Evolutionary conservation across 2,329 filamentous ascomycete species (phyloP).

Genomic region (Dactylellina drechsleri): DNA sequence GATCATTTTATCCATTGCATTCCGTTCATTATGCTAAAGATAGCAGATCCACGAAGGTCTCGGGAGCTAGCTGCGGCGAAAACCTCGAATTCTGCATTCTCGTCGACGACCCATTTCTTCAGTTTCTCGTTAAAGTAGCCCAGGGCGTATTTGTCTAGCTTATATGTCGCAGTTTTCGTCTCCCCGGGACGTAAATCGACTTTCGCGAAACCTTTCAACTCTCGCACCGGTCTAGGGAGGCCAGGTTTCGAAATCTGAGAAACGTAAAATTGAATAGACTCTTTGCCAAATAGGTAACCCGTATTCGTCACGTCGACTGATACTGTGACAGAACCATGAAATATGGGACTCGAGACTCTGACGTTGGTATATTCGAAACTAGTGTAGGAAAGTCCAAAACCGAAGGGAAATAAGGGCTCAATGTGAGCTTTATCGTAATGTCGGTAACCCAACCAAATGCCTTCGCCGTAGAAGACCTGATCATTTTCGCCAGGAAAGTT

Average conservation of each 20-base stretch:
- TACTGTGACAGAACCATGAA: conserved; percentile 55
- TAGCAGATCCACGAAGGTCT: conserved; percentile 57
- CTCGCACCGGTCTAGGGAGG: conserved; percentile 62
- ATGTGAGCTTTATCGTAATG: conserved; percentile 79
- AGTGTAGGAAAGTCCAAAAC: conserved; percentile 82
- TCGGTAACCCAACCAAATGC: conserved; percentile 82
- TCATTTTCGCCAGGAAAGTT: conserved; percentile 75
- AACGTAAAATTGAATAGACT: conserved; percentile 59
- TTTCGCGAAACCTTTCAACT: conserved; percentile 65
- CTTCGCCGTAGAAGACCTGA: conserved; percentile 79
- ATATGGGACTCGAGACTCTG: conserved; percentile 56
- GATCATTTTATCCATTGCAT: conserved; percentile 59
- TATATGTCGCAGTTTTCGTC: conserved; percentile 61
- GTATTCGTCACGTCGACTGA: conserved; percentile 59
- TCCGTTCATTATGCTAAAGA: conserved; percentile 56
- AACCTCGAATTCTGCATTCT: conserved; percentile 57
- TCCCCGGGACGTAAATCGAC: conserved; percentile 62
- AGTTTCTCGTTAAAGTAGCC: conserved; percentile 69
- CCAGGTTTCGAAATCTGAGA: conserved; percentile 58
- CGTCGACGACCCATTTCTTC: conserved; percentile 58
- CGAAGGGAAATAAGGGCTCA: conserved; percentile 78
- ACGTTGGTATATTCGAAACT: conserved; percentile 66
- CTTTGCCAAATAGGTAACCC: conserved; percentile 57
- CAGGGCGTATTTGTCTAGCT: conserved; percentile 65
- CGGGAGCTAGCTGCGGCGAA: conserved; percentile 58